Percentiles rank a stretch among this genome's conserved stretches.
phyloP scores from a whole-genome alignment of 208 protist species.

The Trypanosoma scelopori region DNA sequence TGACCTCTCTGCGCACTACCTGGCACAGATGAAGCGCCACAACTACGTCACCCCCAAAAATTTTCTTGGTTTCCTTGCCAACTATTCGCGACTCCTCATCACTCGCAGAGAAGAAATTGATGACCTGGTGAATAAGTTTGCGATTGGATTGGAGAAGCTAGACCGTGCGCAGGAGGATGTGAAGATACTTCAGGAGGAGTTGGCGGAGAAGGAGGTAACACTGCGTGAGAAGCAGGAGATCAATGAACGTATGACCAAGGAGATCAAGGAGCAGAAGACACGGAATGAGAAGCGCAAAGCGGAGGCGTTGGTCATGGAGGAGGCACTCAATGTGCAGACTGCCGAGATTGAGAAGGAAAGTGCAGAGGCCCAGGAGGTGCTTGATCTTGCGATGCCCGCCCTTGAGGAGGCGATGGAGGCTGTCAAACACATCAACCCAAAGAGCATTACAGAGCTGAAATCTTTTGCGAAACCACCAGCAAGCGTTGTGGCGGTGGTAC shows the following conservation, averaged over 20 bases:
- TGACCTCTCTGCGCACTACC: constrained; percentile 88
- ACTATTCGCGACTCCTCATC: constrained; percentile 94
- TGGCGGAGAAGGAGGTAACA: constrained; percentile 93
- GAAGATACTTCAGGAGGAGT: constrained; percentile 93
- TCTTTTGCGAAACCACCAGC: constrained; percentile 95
- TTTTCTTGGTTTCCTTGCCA: constrained; percentile 98
- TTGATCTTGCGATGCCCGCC: constrained; percentile 96
- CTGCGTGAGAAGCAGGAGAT: constrained; percentile 94
- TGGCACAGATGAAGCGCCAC: constrained; percentile 92
- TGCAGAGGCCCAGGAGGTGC: constrained; percentile 92
- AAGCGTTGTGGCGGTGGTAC: constrained; percentile 95
- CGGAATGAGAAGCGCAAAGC: constrained; percentile 90
- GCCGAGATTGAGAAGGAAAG: constrained; percentile 92
- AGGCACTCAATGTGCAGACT: constrained; percentile 89
- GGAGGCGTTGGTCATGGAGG: constrained; percentile 89
- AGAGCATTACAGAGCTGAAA: constrained; percentile 97
- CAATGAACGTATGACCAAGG: constrained; percentile 91
- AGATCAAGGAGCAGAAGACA: constrained; percentile 89
- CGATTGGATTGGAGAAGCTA: constrained; percentile 96
- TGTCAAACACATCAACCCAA: constrained; percentile 93
- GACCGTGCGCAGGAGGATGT: constrained; percentile 95
- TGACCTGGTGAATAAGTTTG: constrained; percentile 94
- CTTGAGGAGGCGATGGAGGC: constrained; percentile 96
- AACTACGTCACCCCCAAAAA: constrained; percentile 99
- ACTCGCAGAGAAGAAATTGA: constrained; percentile 94